Percentiles rank a stretch among this genome's conserved stretches.
Evolutionary conservation across 176 grass and related monocot species (phyloP).

Genomic region (Chloris gayana): DNA sequence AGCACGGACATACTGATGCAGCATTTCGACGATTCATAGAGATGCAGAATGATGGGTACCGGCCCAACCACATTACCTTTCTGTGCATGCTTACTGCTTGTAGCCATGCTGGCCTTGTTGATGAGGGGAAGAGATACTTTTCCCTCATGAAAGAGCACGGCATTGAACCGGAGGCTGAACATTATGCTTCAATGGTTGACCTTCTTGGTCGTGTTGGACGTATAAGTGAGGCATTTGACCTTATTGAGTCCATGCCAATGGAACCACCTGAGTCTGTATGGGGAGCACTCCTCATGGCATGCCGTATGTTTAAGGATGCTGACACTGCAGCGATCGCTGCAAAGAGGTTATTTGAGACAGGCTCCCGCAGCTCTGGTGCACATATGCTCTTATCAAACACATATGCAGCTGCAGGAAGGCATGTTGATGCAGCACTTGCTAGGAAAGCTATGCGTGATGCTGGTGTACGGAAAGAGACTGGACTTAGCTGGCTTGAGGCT

Average conservation of each 20-base stretch:
- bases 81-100: constrained; percentile 78
- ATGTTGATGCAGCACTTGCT: constrained; percentile 72
- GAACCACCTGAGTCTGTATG: constrained; percentile 85
- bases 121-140: constrained; percentile 78
- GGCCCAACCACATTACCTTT: constrained; percentile 82
- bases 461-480: constrained; percentile 82
- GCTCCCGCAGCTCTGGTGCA: constrained; percentile 68
- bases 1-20: constrained; percentile 64
- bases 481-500: constrained; percentile 89
- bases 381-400: constrained; percentile 86
- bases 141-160: constrained; percentile 56
- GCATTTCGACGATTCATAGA: constrained; percentile 63
- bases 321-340: constrained; percentile 75
- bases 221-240: constrained; percentile 68
- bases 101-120: constrained; percentile 81
- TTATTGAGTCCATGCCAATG: constrained; percentile 89
- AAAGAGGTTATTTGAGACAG: constrained; percentile 64
- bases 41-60: constrained; percentile 71
- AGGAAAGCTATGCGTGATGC: constrained; percentile 93
- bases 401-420: constrained; percentile 75
- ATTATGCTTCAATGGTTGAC: constrained; percentile 89
- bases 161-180: constrained; percentile 63
- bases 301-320: constrained; percentile 80
- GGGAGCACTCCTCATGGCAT: constrained; percentile 85
- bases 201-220: constrained; percentile 77